Evolutionary conservation across 176 grass and related monocot species (phyloP), one percentile per base, ranked within the genome.

Genomic region (Oryza rufipogon): DNA sequence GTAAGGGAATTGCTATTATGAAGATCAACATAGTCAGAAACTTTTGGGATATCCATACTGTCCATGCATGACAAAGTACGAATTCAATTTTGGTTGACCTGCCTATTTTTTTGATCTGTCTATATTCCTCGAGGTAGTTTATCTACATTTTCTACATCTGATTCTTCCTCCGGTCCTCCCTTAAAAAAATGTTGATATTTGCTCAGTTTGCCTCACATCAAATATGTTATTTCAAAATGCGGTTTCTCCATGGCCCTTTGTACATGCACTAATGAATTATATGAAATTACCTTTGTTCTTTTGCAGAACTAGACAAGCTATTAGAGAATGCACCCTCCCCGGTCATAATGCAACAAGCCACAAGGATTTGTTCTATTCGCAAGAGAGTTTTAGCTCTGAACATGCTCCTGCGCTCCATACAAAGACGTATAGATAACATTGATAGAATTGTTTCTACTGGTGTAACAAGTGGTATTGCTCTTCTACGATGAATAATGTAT

Each of bases 371-470:
- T 17, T 87, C 89, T 26, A 87, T 98, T 41, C 91, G 88, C 15
- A 93, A 86, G 63, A 95, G 93, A 85, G 92, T 98, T 76, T 85
- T 82, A 34, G 89, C 96, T 54, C 56, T 95, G 67, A 98, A 98
- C 80, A 90, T 93, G 86, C 84, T 95, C 64, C 87, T 98, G 74
- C 93, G 76, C 56, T 92, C 96, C 80, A 92, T 95, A 89, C 96
- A 95, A 65, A 88, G 88, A 71, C 86, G 96, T 52, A 90, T 98
- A 12, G 96, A 98, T 91, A 89, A 87, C 81, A 86, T 95, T 19
- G 93, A 98, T 67, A 84, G 71, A 71, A 92, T 92, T 73, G 79
- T 98, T 85, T 92, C 91, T 83, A 79, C 84, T 65, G 92, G 95
- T 72, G 64, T 58, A 71, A 36, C 85, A 81, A 81, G 66, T 86